Evolutionary conservation across 139 green algal species (phyloP), one percentile per base, ranked within the genome.

Genomic region (Pedinophyceae sp.): DNA sequence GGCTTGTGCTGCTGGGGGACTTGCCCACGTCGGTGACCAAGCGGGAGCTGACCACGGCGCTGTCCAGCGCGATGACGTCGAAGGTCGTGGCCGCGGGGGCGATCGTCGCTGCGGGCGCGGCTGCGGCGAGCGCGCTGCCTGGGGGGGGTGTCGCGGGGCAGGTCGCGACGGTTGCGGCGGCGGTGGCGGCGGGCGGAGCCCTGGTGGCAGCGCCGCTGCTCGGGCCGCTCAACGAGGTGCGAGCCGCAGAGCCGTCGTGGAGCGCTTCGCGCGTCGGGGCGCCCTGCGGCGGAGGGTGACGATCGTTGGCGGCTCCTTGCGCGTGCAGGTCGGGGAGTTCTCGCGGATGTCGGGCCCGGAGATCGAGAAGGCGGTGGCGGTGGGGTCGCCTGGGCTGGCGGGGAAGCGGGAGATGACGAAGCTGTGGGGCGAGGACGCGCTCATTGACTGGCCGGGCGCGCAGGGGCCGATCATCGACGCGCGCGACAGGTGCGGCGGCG

Each of bases 391-490:
- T 16, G 27, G 10, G 13, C 27, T 18, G 30, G 22, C 48, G 10
- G 48, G 24, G 20, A 13, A 54, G 48, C 48, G 16, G 6, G 10
- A 19, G 50, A 47, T 45, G 50, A 50, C 38, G 19, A 80, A 84
- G 64, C 57, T 93, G 49, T 83, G 73, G 58, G 82, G 82, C 7
- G 82, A 94, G 62, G 85, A 94, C 40, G 84, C 85, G 2, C 60
- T 94, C 48, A 61, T 93, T 46, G 67, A 76, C 50, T 93, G 79
- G 79, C 84, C 84, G 2, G 84, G 84, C 3, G 85, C 84, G 19
- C 50, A 72, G 57, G 41, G 58, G 2, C 60, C 80, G 1, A 53
- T 94, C 48, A 85, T 94, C 16, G 0, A 71, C 2, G 74, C 88
- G 51, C 68, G 85, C 0, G 85, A 94, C 52, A 54, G 38, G n/a